These are phyloP conservation scores for Globisporangium viniferum DNA, from an alignment of 352 stramenopile species.

Conservation along the genomic window DNA sequence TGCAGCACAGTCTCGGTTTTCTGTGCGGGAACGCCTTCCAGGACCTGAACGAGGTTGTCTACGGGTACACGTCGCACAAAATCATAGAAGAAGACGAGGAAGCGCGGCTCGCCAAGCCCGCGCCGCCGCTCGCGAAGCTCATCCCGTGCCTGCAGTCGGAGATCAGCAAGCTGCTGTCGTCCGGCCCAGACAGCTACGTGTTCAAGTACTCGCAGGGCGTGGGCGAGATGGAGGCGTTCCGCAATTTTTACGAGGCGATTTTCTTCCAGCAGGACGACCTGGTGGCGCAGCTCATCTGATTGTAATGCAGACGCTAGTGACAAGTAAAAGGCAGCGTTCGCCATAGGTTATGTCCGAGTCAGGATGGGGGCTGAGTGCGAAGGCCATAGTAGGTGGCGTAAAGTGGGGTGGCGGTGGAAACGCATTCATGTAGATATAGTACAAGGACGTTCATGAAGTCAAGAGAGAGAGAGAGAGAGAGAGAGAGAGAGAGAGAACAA, in stretches of 20 bases:
- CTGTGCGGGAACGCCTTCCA: slow-evolving; percentile 81
- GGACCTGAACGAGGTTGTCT: slow-evolving; percentile 74
- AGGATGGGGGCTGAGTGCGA: neutral
- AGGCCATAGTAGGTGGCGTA: neutral
- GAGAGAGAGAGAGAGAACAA: neutral
- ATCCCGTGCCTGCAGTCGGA: slow-evolving; percentile 74
- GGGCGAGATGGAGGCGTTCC: slow-evolving; percentile 75
- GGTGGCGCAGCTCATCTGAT: slow-evolving; percentile 37
- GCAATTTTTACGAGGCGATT: slow-evolving; percentile 81
- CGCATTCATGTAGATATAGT: slow-evolving; percentile 2
- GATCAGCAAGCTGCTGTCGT: slow-evolving; percentile 65
- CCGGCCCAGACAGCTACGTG: slow-evolving; percentile 49
- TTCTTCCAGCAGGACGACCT: slow-evolving; percentile 67
- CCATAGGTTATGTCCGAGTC: neutral
- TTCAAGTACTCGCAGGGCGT: slow-evolving; percentile 77
- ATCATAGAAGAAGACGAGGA: slow-evolving; percentile 28
- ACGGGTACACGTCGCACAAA: slow-evolving; percentile 32
- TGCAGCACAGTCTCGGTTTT: slow-evolving; percentile 71
- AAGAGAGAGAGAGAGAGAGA: neutral
- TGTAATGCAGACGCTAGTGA: neutral
- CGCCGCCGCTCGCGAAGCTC: slow-evolving; percentile 71
- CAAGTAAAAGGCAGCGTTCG: neutral
- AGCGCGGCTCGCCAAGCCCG: slow-evolving; percentile 33
- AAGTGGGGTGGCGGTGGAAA: neutral
- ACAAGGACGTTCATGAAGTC: neutral